Evolutionary conservation across 2,329 filamentous ascomycete genomes (phyloP), one percentile per base, ranked within the genome.

Genomic region (Ascomycota sp.): DNA sequence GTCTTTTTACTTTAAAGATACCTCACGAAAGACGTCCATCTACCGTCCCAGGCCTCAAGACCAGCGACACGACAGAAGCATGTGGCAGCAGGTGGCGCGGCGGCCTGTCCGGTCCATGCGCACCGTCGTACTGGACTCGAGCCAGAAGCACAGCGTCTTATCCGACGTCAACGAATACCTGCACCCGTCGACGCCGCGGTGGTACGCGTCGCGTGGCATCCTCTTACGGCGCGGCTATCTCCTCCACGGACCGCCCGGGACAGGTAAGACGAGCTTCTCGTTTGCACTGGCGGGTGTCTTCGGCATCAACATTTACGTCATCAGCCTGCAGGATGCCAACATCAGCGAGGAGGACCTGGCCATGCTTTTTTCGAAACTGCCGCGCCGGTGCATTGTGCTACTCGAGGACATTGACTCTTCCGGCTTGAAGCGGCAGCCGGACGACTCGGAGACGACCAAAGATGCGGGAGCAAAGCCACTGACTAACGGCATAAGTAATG

Each of bases 151-250:
- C 2, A 58, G 61, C 21, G 59, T 86, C 4, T 51, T 85, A 8
- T 55, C 56, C 19, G 80, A 89, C 40, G 74, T 86, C 42, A 78
- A 79, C 38, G 77, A 83, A 40, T 86, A 81, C 37, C 57, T 89
- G 0, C 69, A 81, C 31, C 76, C 78, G 0, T 55, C 61, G 1
- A 79, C 71, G 0, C 66, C 70, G 1, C 59, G 62, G 8, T 86
- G 77, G 75, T 86, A 86, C 42, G 69, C 75, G 0, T 70, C 70
- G 28, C 61, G 76, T 2, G 79, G 79, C 0, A 80, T 86, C 20
- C 78, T 78, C 0, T 71, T 85, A 30, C 63, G 80, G 0, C 55
- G 80, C 20, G 81, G 80, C 0, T 86, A 85, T 41, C 61, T 86
- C 0, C 80, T 86, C 38, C 63, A 81, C 40, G 79, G 80, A 0